These are phyloP conservation scores for Tricladium varicosporioides DNA, from an alignment of 2,329 filamentous ascomycete genomes.

Conservation along the genomic window DNA sequence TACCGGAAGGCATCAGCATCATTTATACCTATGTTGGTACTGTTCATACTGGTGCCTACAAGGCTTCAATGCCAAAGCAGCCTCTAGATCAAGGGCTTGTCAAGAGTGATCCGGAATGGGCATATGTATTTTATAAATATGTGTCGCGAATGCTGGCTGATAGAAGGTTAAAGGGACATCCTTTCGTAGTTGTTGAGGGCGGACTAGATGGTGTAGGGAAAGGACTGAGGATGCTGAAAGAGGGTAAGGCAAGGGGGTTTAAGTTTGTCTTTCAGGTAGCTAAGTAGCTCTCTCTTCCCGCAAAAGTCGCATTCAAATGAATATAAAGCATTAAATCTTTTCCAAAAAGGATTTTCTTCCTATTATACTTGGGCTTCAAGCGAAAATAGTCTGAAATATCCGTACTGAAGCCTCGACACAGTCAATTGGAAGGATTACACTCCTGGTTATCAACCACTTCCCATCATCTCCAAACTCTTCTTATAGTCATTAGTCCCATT, in stretches of 20 bases:
- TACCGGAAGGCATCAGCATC: conserved; percentile 9
- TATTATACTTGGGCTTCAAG: no score
- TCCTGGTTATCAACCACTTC: background rate
- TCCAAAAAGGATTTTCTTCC: no score
- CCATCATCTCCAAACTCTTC: conserved; percentile 9
- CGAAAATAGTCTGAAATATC: no score
- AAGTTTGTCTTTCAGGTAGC: conserved; percentile 38
- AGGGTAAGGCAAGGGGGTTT: conserved; percentile 33
- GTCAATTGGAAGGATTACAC: no score
- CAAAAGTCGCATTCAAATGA: no score
- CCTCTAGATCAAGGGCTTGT: conserved; percentile 4
- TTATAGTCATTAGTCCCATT: conserved; percentile 41
- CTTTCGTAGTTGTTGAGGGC: conserved; percentile 37
- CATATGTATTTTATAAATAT: conserved; percentile 9
- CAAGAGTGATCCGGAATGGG: conserved; percentile 13
- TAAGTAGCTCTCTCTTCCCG: background rate
- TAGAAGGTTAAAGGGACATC: conserved; percentile 47
- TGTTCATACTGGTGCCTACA: conserved; percentile 17
- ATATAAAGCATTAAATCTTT: no score
- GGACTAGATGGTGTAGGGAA: conserved; percentile 32
- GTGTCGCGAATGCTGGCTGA: conserved; percentile 40
- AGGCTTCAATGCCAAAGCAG: conserved; percentile 15
- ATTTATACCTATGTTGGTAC: conserved; percentile 16
- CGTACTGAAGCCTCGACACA: no score
- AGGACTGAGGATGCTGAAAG: conserved; percentile 35